Conservation (phyloP, 805 yeast species). For the Ogataea chonburiensis region DNA sequence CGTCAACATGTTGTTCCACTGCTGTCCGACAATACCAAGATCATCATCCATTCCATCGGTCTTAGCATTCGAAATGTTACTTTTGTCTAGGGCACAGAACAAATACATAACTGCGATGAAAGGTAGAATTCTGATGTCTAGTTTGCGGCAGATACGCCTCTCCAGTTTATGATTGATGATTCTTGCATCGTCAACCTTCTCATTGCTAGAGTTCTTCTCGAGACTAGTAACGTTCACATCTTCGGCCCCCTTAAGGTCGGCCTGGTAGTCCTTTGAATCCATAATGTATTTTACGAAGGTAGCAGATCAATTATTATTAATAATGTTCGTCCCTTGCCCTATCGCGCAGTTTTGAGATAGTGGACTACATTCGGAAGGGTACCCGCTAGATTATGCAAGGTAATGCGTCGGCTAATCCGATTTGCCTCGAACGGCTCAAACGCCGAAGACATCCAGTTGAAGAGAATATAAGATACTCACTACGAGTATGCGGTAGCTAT, state of each 20-base stretch:
- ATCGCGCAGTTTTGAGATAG: too few species aligned
- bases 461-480: too few species aligned
- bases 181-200: conserved; percentile 1
- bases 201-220: not conserved
- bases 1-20: conserved; percentile 44
- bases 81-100: conserved; percentile 40
- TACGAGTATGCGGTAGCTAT: too few species aligned
- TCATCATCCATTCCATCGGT: conserved; percentile 43
- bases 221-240: not conserved
- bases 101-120: conserved; percentile 43
- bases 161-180: conserved; percentile 20
- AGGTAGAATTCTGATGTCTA: conserved; percentile 44
- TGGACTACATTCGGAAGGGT: too few species aligned
- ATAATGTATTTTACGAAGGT: too few species aligned
- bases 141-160: conserved; percentile 35
- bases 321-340: too few species aligned
- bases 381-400: too few species aligned
- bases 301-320: too few species aligned
- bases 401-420: too few species aligned
- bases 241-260: not conserved
- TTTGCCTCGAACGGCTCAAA: too few species aligned
- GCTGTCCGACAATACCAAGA: conserved; percentile 38
- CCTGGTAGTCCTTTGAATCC: not conserved
- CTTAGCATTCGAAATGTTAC: conserved; percentile 49
- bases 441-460: too few species aligned